phyloP scores from a whole-genome alignment of 2,329 filamentous ascomycete genomes.

The Trichoderma pleuroti region DNA sequence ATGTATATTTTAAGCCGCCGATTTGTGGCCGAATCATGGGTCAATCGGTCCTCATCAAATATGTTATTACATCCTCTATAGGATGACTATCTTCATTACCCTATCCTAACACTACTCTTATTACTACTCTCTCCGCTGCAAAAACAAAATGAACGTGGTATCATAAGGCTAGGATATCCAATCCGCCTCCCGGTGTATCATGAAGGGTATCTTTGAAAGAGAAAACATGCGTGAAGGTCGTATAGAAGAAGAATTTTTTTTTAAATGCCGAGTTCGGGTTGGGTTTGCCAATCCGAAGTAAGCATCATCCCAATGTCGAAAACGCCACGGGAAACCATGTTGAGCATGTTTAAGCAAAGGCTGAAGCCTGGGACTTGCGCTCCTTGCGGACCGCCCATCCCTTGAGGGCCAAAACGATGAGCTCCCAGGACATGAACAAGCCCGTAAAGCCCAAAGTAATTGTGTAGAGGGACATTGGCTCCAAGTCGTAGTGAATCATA shows the following conservation, averaged over 20 bases:
- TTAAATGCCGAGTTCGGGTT: not conserved
- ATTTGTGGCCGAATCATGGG: not conserved
- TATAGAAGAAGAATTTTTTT: not conserved
- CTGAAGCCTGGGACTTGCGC: conserved; percentile 13
- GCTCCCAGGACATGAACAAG: conserved; percentile 80
- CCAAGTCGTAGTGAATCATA: conserved; percentile 73
- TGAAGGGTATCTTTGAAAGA: conserved; percentile 7
- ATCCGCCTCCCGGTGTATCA: conserved; percentile 3
- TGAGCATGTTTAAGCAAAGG: not conserved
- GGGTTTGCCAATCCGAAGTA: not conserved
- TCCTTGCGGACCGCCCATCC: conserved; percentile 70
- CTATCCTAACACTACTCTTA: not conserved
- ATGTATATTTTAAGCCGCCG: not conserved
- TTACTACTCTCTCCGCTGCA: not conserved
- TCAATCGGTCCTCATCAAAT: not conserved
- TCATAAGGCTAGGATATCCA: conserved; percentile 5
- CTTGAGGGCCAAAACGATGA: conserved; percentile 76
- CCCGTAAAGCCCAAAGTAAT: conserved; percentile 80
- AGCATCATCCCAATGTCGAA: not conserved
- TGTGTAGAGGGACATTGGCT: conserved; percentile 93
- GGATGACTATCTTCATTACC: not conserved
- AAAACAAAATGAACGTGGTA: conserved; percentile 11
- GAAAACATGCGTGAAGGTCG: not conserved
- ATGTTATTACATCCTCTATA: not conserved
- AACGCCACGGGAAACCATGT: not conserved